Conservation (phyloP, 169 alveolate species). For the Cyclospora cayetanensis region DNA sequence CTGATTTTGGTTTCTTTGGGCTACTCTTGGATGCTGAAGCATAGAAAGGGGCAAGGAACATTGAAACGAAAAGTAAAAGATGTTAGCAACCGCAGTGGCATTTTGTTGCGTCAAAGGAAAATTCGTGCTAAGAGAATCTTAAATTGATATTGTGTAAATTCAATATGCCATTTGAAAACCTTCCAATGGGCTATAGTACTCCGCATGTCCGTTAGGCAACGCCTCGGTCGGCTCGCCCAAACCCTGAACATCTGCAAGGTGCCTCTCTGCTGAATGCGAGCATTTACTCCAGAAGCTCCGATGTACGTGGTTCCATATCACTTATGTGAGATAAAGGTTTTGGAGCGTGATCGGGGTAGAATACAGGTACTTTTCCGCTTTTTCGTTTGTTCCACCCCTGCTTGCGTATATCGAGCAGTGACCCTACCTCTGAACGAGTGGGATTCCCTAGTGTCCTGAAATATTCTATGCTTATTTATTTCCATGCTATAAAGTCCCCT, state of each 20-base stretch:
- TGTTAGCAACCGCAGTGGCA: too few relatives aligned
- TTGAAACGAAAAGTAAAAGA: too few relatives aligned
- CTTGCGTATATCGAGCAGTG: background rate
- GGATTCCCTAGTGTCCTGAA: background rate
- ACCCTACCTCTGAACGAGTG: background rate
- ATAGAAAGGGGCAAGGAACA: too few relatives aligned
- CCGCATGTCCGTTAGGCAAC: background rate
- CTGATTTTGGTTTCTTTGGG: too few relatives aligned
- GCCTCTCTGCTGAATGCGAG: conserved; percentile 17
- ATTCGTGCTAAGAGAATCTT: too few relatives aligned
- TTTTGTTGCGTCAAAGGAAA: too few relatives aligned
- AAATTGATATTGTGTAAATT: too few relatives aligned
- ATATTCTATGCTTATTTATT: background rate
- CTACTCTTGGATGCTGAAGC: too few relatives aligned
- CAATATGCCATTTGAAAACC: too few relatives aligned
- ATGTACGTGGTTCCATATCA: too few relatives aligned
- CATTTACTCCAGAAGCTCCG: too few relatives aligned
- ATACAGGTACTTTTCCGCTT: background rate
- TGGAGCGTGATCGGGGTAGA: conserved; percentile 4
- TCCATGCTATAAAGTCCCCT: too few relatives aligned
- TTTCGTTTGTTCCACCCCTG: background rate
- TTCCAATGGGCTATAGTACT: background rate
- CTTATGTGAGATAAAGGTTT: conserved; percentile 23
- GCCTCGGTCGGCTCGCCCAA: background rate
- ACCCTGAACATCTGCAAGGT: background rate